Percentiles rank a stretch among this genome's conserved stretches.
These are phyloP conservation scores for Huntiella decipiens DNA, from an alignment of 2,329 filamentous ascomycete genomes.

Conservation along the genomic window DNA sequence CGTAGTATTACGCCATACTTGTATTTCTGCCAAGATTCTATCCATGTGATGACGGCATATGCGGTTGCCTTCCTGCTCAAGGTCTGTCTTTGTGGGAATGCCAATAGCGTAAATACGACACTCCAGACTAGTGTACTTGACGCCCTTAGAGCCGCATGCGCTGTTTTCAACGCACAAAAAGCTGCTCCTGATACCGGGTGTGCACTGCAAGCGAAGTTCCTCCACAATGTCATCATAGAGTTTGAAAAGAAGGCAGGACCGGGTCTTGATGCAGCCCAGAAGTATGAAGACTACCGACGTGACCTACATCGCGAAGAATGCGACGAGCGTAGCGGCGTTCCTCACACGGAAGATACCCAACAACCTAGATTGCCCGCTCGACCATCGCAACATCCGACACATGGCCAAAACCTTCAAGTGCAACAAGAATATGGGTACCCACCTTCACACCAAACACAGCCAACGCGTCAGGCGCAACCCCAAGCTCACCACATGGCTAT, in stretches of 20 bases:
- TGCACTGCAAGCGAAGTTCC: slow-evolving; percentile 18
- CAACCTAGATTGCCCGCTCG: neutral
- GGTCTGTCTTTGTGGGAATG: slow-evolving; percentile 11
- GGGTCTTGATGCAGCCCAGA: neutral
- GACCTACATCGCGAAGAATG: neutral
- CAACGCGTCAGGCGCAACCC: too few species aligned
- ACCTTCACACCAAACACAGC: too few species aligned
- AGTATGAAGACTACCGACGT: too few species aligned
- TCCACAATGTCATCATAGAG: slow-evolving; percentile 12
- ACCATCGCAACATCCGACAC: too few species aligned
- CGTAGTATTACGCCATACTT: slow-evolving; percentile 16
- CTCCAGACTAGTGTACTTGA: slow-evolving; percentile 12
- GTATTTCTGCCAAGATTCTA: slow-evolving; percentile 23
- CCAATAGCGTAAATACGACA: slow-evolving; percentile 2
- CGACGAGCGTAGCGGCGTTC: neutral
- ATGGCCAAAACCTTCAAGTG: too few species aligned
- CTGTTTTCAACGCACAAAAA: slow-evolving; percentile 16
- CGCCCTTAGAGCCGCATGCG: slow-evolving; percentile 12
- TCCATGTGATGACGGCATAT: slow-evolving; percentile 25
- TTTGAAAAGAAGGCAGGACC: slow-evolving; percentile 8
- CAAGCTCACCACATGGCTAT: too few species aligned
- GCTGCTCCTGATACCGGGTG: slow-evolving; percentile 16
- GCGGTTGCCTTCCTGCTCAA: slow-evolving; percentile 22
- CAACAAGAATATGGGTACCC: too few species aligned
- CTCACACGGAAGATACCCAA: neutral